These are phyloP conservation scores for Gossypium arboreum DNA, from an alignment of 345 rosid species.

Conservation along the genomic window DNA sequence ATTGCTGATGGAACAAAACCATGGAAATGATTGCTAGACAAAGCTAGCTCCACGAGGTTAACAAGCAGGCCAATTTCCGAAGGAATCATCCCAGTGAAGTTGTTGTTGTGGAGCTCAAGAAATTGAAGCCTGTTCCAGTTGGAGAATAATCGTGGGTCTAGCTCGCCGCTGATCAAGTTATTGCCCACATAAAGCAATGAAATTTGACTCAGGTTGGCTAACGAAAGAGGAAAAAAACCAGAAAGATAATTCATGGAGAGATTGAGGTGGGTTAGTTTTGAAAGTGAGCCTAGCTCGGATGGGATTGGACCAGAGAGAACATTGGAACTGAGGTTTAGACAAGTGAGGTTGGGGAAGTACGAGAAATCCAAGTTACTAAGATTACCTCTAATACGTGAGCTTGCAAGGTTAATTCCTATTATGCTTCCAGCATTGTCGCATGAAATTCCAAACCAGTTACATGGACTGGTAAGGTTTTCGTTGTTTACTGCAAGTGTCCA, in stretches of 20 bases:
- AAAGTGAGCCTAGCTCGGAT: neutral
- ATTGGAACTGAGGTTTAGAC: constrained; percentile 1
- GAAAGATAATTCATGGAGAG: neutral
- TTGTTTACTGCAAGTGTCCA: constrained; percentile 5
- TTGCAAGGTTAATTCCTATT: neutral
- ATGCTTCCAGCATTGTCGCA: constrained; percentile 9
- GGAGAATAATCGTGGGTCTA: neutral
- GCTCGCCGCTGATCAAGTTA: constrained; percentile 1
- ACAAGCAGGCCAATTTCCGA: constrained; percentile 9
- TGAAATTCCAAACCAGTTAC: constrained; percentile 12
- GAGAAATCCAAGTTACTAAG: constrained; percentile 10
- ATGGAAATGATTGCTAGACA: neutral
- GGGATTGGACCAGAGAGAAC: constrained; percentile 1
- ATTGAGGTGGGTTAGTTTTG: constrained; percentile 8
- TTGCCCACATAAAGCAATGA: constrained; percentile 7
- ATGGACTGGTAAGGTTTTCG: neutral
- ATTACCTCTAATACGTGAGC: neutral
- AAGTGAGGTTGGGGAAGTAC: constrained; percentile 10
- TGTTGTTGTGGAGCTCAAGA: constrained; percentile 10
- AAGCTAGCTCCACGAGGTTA: constrained; percentile 9
- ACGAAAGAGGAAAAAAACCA: constrained; percentile 14
- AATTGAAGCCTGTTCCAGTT: neutral
- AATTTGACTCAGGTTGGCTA: constrained; percentile 10
- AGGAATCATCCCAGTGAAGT: constrained; percentile 9
- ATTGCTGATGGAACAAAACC: constrained; percentile 10